phyloP scores from a whole-genome alignment of 1,284 basidiomycete species.

The Coniferiporia sulphurascens region DNA sequence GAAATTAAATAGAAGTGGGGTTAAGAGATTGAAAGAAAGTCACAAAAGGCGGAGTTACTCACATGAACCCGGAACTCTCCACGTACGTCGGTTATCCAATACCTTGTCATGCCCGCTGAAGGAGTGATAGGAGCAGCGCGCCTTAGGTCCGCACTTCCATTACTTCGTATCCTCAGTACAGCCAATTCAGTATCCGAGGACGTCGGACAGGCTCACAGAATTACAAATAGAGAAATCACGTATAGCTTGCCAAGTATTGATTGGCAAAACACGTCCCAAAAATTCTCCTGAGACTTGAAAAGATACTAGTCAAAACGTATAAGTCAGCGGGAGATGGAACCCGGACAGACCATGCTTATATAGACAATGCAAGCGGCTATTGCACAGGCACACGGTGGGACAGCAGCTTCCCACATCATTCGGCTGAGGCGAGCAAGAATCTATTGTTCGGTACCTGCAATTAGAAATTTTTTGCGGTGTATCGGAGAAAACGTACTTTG shows the following conservation, averaged over 20 bases:
- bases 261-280: constrained; percentile 30
- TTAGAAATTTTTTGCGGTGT: background rate
- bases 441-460: constrained; percentile 11
- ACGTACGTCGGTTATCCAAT: constrained; percentile 5
- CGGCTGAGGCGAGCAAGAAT: constrained; percentile 24
- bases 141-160: constrained; percentile 15
- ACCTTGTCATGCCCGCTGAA: constrained; percentile 6
- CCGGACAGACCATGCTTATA: constrained; percentile 22
- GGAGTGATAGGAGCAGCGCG: background rate
- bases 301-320: background rate
- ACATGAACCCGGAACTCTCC: constrained; percentile 9
- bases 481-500: constrained; percentile 19
- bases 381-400: constrained; percentile 29
- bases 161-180: constrained; percentile 1
- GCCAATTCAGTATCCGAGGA: background rate
- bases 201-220: constrained; percentile 22
- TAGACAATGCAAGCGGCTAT: constrained; percentile 26
- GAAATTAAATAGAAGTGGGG: background rate
- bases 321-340: background rate
- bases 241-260: constrained; percentile 31
- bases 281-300: constrained; percentile 25
- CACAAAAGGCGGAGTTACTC: background rate
- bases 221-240: constrained; percentile 31
- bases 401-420: constrained; percentile 29
- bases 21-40: background rate